phyloP scores from a whole-genome alignment of 345 rosid genomes.

The Gossypium turneri region DNA sequence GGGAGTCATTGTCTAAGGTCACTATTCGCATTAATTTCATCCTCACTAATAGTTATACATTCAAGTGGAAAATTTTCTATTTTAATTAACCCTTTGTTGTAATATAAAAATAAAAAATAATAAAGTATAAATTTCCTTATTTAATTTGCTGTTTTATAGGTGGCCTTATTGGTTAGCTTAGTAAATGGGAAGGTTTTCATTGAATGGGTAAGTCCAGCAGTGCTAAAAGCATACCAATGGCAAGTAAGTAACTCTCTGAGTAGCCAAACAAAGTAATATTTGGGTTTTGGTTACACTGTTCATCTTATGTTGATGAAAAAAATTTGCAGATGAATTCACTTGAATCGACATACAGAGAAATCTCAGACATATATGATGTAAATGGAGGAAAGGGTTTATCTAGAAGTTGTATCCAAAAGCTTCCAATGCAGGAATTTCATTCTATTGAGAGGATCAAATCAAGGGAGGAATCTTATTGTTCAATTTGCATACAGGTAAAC shows the following conservation, averaged over 20 bases:
- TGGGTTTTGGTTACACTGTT: neutral
- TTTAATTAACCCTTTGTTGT: neutral
- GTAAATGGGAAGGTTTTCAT: slow-evolving; percentile 65
- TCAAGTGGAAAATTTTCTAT: neutral
- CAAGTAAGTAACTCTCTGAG: slow-evolving; percentile 49
- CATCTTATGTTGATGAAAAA: neutral
- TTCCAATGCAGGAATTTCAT: slow-evolving; percentile 34
- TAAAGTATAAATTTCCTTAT: neutral
- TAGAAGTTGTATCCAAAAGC: slow-evolving; percentile 30
- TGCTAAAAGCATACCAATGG: slow-evolving; percentile 86
- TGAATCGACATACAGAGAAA: slow-evolving; percentile 50
- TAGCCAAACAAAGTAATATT: neutral
- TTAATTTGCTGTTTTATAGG: slow-evolving; percentile 34
- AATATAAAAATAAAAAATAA: neutral
- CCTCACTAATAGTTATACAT: neutral
- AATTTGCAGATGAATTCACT: slow-evolving; percentile 43
- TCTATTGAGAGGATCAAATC: slow-evolving; percentile 10
- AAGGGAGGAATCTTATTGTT: slow-evolving; percentile 32
- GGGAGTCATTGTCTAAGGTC: slow-evolving; percentile 71
- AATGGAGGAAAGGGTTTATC: slow-evolving; percentile 49
- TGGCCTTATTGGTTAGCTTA: slow-evolving; percentile 52
- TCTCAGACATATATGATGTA: slow-evolving; percentile 54
- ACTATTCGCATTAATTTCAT: neutral
- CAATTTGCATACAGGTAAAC: slow-evolving; percentile 73
- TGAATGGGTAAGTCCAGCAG: slow-evolving; percentile 74